phyloP scores from a whole-genome alignment of 2,329 filamentous ascomycete species.

The Beauveria medogensis region DNA sequence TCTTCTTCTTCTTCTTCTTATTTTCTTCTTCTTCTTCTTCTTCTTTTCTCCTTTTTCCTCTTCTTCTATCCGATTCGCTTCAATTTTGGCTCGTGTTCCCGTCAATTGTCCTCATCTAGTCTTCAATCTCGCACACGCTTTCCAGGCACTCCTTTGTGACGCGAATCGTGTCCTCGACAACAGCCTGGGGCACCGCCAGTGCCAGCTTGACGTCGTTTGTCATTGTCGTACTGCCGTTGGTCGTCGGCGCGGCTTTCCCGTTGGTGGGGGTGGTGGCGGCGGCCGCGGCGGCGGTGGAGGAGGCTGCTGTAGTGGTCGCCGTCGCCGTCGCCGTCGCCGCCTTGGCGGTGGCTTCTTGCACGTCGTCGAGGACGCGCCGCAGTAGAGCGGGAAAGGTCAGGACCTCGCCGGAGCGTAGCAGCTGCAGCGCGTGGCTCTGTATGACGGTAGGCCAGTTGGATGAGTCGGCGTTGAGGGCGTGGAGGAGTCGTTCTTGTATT shows the following conservation, averaged over 20 bases:
- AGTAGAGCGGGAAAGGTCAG: constrained; percentile 55
- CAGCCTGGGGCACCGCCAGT: constrained; percentile 49
- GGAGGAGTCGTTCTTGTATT: constrained; percentile 57
- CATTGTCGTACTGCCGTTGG: constrained; percentile 15
- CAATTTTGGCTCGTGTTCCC: too few relatives aligned
- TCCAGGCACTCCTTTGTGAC: constrained; percentile 52
- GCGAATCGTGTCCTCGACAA: constrained; percentile 55
- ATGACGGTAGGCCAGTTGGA: constrained; percentile 56
- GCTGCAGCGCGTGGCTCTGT: constrained; percentile 50
- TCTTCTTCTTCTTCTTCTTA: too few relatives aligned
- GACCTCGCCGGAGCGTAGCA: constrained; percentile 52
- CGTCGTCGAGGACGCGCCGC: constrained; percentile 52
- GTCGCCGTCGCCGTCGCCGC: background rate
- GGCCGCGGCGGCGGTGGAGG: constrained; percentile 25
- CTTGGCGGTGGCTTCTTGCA: constrained; percentile 40
- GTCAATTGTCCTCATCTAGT: constrained; percentile 12
- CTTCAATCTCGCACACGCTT: constrained; percentile 33
- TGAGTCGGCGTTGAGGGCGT: constrained; percentile 50
- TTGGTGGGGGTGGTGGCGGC: constrained; percentile 19
- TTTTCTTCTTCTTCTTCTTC: background rate
- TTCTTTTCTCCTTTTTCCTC: too few relatives aligned
- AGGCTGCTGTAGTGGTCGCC: background rate
- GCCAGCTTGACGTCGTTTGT: constrained; percentile 21
- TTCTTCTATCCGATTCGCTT: too few relatives aligned
- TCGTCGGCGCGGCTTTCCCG: constrained; percentile 11